These are phyloP conservation scores for Polychaeton citri DNA, from an alignment of 2,329 filamentous ascomycete species.

Conservation along the genomic window DNA sequence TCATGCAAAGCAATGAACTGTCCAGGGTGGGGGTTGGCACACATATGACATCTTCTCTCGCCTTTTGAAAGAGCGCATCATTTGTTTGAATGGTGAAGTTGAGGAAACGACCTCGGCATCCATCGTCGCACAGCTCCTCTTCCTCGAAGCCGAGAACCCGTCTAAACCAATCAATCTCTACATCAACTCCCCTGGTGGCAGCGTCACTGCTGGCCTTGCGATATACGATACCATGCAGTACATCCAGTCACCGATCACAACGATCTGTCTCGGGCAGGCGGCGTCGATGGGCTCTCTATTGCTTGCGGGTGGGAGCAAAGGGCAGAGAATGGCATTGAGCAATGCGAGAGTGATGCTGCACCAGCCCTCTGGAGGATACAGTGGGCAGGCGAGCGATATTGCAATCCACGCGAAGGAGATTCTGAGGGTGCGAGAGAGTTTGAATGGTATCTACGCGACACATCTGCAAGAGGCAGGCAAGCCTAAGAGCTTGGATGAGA, in stretches of 20 bases:
- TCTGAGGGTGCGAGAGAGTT: slow-evolving; percentile 64
- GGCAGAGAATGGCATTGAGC: slow-evolving; percentile 79
- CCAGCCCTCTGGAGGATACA: slow-evolving; percentile 70
- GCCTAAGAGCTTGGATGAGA: slow-evolving; percentile 63
- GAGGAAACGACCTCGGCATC: slow-evolving; percentile 85
- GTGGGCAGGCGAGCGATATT: slow-evolving; percentile 63
- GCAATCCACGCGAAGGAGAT: slow-evolving; percentile 97
- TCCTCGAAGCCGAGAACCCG: slow-evolving; percentile 92
- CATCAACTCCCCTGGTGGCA: slow-evolving; percentile 92
- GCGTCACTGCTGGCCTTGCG: slow-evolving; percentile 68
- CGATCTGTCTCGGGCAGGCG: slow-evolving; percentile 87
- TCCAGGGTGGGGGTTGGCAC: slow-evolving; percentile 37
- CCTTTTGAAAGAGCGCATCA: slow-evolving; percentile 63
- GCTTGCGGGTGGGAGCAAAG: slow-evolving; percentile 70
- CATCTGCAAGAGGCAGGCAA: slow-evolving; percentile 65
- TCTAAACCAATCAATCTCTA: slow-evolving; percentile 94
- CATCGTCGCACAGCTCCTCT: slow-evolving; percentile 89
- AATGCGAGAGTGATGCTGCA: slow-evolving; percentile 96
- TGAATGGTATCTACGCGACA: slow-evolving; percentile 79
- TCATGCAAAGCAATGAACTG: slow-evolving; percentile 17
- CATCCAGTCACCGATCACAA: slow-evolving; percentile 82
- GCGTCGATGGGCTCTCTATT: slow-evolving; percentile 90
- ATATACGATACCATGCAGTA: slow-evolving; percentile 99
- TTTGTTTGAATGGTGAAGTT: slow-evolving; percentile 84
- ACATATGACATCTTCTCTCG: slow-evolving; percentile 37